Base-by-base conservation (phyloP, 139 green algal genomes). In the Tetratostichococcus sp. region DNA sequence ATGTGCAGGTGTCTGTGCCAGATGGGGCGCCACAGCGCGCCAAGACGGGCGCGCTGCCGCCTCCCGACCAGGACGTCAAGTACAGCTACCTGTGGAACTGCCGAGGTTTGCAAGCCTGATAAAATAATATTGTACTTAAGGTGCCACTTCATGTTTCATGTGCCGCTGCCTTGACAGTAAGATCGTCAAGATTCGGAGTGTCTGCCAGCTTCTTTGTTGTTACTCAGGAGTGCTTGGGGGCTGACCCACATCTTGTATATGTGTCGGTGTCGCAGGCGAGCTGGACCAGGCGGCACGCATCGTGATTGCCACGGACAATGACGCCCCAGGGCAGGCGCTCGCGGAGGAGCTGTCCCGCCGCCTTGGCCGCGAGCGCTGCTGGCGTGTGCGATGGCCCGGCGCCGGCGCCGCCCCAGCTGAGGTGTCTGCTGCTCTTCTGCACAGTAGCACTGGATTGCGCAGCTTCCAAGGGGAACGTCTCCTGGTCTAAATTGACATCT, bases 311-410 rank as follows among this genome's bases (percentile, higher is more conserved):
- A 89, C 85, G 6, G 94, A 98, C 83, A 89, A 83, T 72, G 94
- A 98, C 80, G 86, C 72, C 26, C 87, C 93, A 39, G 94, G 94
- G 6, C 70, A 89, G 30, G 88, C 86, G 32, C 85, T 98, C 16
- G 86, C 89, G 1, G 93, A 94, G 69, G 94, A 98, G 86, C 89
- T 98, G 35, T 81, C 87, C 0, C 77, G 94, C 42, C 82, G 94
- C 39, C 82, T 98, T 65, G 93, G 92, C 1, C 72, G 80, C 23
- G 89, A 93, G 75, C 83, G 88, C 28, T 97, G 93, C 83, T 94
- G 79, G 79, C 77, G 79, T 6, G 89, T 97, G 39, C 76, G 75
- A 33, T 93, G 84, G 84, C 88, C 83, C 65, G 14, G 39, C 30
- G 28, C 14, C 3, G 65, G 19, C 26, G 35, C 26, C 14, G 57